These are phyloP conservation scores for Lepraria neglecta DNA, from an alignment of 495 filamentous ascomycete species.

Conservation along the genomic window DNA sequence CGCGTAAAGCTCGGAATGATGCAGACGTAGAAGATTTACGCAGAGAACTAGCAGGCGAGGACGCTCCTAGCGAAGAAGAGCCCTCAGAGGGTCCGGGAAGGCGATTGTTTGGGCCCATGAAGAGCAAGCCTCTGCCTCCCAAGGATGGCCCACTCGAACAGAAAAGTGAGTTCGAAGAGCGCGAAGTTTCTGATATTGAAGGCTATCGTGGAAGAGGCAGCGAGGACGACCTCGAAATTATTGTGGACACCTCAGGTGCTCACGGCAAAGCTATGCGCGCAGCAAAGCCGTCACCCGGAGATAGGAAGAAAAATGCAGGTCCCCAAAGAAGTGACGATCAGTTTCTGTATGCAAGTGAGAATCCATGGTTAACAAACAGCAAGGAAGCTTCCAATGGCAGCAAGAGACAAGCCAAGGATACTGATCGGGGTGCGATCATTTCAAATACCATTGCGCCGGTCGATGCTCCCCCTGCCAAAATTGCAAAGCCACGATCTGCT, in stretches of 20 bases:
- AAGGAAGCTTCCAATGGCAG: constrained; percentile 4
- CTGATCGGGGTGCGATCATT: constrained; percentile 20
- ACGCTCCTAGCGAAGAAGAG: constrained; percentile 50
- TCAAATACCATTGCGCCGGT: constrained; percentile 28
- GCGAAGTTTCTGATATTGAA: constrained; percentile 43
- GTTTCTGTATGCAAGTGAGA: constrained; percentile 1
- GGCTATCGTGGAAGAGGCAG: constrained; percentile 14
- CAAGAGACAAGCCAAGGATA: constrained; percentile 14
- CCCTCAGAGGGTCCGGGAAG: constrained; percentile 53
- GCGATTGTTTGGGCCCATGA: constrained; percentile 51
- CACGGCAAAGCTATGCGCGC: neutral
- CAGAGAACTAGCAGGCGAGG: constrained; percentile 59
- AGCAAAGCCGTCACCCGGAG: neutral
- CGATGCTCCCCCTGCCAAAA: constrained; percentile 16
- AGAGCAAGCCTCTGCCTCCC: constrained; percentile 27
- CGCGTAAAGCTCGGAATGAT: constrained; percentile 71
- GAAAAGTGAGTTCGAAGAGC: constrained; percentile 57
- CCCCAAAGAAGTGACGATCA: neutral
- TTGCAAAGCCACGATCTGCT: constrained; percentile 25
- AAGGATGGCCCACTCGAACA: constrained; percentile 25
- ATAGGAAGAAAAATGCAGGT: neutral
- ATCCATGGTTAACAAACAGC: constrained; percentile 8
- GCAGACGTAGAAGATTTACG: constrained; percentile 68
- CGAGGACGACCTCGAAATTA: constrained; percentile 31
- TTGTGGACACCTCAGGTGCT: neutral